Conservation (phyloP, 768 basidiomycete genomes). For the Lactarius tabidus region DNA sequence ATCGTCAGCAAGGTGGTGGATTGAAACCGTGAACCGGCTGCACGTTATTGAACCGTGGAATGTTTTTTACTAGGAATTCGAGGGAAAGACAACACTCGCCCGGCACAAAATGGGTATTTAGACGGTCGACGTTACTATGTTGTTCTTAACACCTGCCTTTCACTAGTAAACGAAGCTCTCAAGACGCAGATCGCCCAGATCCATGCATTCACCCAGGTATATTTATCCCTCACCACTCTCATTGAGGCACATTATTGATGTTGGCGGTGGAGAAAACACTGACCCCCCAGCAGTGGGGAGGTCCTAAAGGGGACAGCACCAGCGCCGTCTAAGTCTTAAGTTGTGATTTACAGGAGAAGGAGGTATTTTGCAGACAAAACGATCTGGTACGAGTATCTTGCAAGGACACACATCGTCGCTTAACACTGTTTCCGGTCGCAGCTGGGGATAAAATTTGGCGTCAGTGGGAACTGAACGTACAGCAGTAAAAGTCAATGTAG, state of each 20-base stretch:
- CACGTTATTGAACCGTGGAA: no score
- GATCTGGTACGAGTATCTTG: background rate
- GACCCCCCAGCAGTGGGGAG: slow-evolving; percentile 64
- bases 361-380: background rate
- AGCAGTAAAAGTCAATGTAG: background rate
- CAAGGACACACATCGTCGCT: background rate
- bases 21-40: background rate
- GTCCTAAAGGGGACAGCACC: slow-evolving; percentile 37
- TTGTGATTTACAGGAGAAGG: background rate
- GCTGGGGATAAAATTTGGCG: background rate
- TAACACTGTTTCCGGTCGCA: background rate
- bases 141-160: background rate
- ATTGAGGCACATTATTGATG: background rate
- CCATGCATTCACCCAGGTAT: slow-evolving; percentile 87
- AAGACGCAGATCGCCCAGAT: slow-evolving; percentile 73
- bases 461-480: background rate
- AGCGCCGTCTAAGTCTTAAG: slow-evolving; percentile 1
- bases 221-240: slow-evolving; percentile 11
- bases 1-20: slow-evolving; percentile 69
- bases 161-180: slow-evolving; percentile 68
- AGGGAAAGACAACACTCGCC: slow-evolving; percentile 76
- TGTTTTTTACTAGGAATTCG: slow-evolving; percentile 50
- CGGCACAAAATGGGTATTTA: slow-evolving; percentile 64
- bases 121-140: background rate
- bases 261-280: slow-evolving; percentile 55